phyloP scores from a whole-genome alignment of 805 yeast genomes.

The Saccharomycopsis sp. region DNA sequence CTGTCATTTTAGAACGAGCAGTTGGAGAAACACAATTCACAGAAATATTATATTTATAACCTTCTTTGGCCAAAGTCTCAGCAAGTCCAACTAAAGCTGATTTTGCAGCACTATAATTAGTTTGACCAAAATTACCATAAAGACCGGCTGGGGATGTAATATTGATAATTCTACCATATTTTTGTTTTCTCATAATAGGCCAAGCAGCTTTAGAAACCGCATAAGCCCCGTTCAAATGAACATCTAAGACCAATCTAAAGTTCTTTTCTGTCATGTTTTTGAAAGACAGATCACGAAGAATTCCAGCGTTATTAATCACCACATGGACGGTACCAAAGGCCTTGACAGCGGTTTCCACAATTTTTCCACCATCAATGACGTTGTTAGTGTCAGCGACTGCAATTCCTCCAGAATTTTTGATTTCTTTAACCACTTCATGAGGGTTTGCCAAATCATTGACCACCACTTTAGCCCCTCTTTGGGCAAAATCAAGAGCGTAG shows the following conservation, averaged over 20 bases:
- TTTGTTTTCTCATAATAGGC: conserved; percentile 78
- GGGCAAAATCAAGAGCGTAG: conserved; percentile 80
- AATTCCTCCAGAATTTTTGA: conserved; percentile 59
- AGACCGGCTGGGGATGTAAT: conserved; percentile 98
- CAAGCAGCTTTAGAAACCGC: conserved; percentile 83
- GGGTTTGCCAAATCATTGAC: conserved; percentile 96
- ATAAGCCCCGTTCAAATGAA: conserved; percentile 85
- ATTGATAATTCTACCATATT: conserved; percentile 80
- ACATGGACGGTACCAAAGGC: conserved; percentile 84
- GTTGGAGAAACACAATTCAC: conserved; percentile 89
- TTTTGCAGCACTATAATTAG: conserved; percentile 92
- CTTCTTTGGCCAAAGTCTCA: conserved; percentile 93
- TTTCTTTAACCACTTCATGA: conserved; percentile 81
- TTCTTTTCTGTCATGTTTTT: conserved; percentile 77
- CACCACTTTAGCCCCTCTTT: conserved; percentile 89
- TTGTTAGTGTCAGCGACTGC: conserved; percentile 95
- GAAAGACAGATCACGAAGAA: conserved; percentile 78
- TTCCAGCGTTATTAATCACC: conserved; percentile 90
- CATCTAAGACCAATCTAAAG: conserved; percentile 70
- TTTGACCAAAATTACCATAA: conserved; percentile 94
- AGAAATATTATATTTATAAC: conserved; percentile 69
- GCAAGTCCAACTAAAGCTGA: conserved; percentile 83
- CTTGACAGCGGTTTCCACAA: conserved; percentile 76
- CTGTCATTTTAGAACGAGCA: conserved; percentile 96
- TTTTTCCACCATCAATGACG: conserved; percentile 68